Percentiles rank a stretch among this genome's conserved stretches.
Conservation (phyloP, 192 early-diverging fungal species). For the Pilobolus umbonatus region DNA sequence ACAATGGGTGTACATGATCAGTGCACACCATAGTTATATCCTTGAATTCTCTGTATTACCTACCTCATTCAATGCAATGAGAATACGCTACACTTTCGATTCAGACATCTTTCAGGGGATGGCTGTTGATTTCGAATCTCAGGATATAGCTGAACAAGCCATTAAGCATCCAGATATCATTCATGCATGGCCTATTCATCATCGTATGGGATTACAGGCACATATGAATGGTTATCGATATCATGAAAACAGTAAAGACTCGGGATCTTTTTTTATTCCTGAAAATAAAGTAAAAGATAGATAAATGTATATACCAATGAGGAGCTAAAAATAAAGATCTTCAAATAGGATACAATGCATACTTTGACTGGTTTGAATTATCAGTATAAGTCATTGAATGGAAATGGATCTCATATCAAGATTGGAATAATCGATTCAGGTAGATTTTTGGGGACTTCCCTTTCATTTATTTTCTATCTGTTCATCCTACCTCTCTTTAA, state of each 20-base stretch:
- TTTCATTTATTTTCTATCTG: not conserved
- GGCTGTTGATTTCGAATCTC: slow-evolving; percentile 9
- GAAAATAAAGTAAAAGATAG: slow-evolving; percentile 7
- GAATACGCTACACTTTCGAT: slow-evolving; percentile 17
- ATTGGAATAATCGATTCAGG: slow-evolving; percentile 68
- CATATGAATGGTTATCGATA: not conserved
- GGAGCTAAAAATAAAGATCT: not conserved
- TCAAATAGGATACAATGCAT: slow-evolving; percentile 27
- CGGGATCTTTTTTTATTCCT: not conserved
- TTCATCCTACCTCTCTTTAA: not conserved
- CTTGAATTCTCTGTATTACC: no score
- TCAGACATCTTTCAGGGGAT: slow-evolving; percentile 16
- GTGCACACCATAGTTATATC: no score
- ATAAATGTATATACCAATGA: not conserved
- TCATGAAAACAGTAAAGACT: not conserved
- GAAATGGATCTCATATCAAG: slow-evolving; percentile 55
- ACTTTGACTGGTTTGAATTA: slow-evolving; percentile 45
- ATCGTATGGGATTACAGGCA: slow-evolving; percentile 11
- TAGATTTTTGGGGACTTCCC: not conserved
- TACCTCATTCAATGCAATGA: no score
- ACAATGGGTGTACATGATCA: no score
- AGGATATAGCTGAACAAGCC: slow-evolving; percentile 5
- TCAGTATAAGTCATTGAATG: slow-evolving; percentile 41
- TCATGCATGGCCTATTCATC: slow-evolving; percentile 24
- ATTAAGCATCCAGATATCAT: slow-evolving; percentile 10